These are phyloP conservation scores for Acer yangbiense DNA, from an alignment of 345 rosid species.

Conservation along the genomic window DNA sequence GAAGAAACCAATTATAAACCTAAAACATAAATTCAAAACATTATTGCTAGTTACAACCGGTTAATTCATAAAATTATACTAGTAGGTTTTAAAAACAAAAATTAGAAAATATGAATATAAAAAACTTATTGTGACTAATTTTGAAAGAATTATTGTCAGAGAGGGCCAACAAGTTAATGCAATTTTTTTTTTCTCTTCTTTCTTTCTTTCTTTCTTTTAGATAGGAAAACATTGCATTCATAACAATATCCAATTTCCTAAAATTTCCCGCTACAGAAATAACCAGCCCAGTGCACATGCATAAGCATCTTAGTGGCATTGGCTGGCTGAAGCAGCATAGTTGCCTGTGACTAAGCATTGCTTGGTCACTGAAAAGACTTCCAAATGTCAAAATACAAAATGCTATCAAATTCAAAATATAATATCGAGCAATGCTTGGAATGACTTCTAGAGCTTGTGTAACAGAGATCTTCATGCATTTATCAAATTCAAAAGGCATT, in stretches of 20 bases:
- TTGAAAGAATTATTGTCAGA: neutral
- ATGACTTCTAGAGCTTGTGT: neutral
- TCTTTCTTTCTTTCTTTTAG: neutral
- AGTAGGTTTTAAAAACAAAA: too few relatives aligned
- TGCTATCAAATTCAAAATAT: neutral
- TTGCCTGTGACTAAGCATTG: neutral
- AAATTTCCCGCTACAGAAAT: neutral
- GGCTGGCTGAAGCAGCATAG: neutral
- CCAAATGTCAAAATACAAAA: neutral
- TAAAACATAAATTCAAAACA: slow-evolving; percentile 24
- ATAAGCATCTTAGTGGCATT: too few relatives aligned
- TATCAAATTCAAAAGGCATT: neutral
- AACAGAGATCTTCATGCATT: neutral
- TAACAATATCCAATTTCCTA: neutral
- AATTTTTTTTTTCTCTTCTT: too few relatives aligned
- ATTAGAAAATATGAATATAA: too few relatives aligned
- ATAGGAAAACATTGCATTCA: neutral
- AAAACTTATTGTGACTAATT: too few relatives aligned
- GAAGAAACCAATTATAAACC: slow-evolving; percentile 82
- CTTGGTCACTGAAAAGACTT: neutral
- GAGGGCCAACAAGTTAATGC: neutral
- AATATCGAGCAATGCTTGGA: neutral
- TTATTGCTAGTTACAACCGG: neutral
- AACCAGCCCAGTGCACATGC: neutral
- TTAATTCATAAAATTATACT: too few relatives aligned